phyloP scores from a whole-genome alignment of 495 filamentous ascomycete genomes.

The Daldinia loculata region DNA sequence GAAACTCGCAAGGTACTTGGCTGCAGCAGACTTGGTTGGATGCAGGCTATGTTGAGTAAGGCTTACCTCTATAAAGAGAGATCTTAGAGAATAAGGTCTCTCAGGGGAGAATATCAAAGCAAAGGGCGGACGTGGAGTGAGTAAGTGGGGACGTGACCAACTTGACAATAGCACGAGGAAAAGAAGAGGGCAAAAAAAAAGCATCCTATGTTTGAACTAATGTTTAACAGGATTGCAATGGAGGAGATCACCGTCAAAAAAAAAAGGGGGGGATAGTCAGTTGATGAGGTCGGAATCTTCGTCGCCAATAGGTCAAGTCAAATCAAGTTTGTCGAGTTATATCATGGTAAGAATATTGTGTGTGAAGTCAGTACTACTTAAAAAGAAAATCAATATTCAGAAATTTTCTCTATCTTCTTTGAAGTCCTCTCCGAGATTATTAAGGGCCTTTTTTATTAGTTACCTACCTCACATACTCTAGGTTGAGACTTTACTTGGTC shows the following conservation, averaged over 20 bases:
- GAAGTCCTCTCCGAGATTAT: too few relatives aligned
- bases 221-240: constrained; percentile 4
- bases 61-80: constrained; percentile 1
- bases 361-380: background rate
- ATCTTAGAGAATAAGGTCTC: constrained; percentile 5
- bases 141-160: constrained; percentile 23
- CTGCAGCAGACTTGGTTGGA: constrained; percentile 7
- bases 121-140: constrained; percentile 23
- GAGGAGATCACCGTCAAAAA: constrained; percentile 5
- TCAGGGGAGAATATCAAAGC: background rate
- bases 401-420: background rate
- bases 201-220: background rate
- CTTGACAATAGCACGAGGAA: constrained; percentile 15
- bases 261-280: constrained; percentile 18
- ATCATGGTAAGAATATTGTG: background rate
- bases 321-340: constrained; percentile 34
- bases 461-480: too few relatives aligned
- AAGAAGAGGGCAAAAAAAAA: background rate
- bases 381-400: background rate
- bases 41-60: constrained; percentile 3
- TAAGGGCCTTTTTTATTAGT: too few relatives aligned
- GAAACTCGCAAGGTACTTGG: constrained; percentile 25
- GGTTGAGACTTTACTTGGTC: too few relatives aligned
- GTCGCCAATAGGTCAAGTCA: constrained; percentile 28
- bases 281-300: constrained; percentile 21